Percentiles rank a stretch among this genome's conserved stretches.
Evolutionary conservation across 495 filamentous ascomycete genomes (phyloP).

Genomic region (Cryomyces minteri): DNA sequence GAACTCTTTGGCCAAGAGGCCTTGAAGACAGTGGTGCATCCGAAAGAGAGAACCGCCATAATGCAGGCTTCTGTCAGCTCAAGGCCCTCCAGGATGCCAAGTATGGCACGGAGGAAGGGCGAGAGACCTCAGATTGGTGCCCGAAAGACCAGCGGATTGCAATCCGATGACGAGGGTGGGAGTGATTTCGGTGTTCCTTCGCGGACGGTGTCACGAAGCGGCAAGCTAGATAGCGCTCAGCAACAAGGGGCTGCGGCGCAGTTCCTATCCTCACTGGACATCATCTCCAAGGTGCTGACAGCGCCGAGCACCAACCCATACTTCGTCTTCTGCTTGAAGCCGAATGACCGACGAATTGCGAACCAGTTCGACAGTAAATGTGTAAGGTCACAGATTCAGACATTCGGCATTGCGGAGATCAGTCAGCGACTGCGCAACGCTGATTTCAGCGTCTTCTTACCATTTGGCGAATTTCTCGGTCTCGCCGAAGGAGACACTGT

Average conservation of each 20-base stretch:
- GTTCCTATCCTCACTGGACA: constrained; percentile 76
- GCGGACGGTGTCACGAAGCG: constrained; percentile 12
- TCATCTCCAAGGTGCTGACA: constrained; percentile 67
- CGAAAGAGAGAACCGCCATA: constrained; percentile 73
- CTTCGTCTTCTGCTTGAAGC: constrained; percentile 93
- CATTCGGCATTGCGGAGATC: constrained; percentile 92
- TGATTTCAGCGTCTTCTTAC: constrained; percentile 89
- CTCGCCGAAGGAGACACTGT: constrained; percentile 65
- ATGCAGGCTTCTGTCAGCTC: constrained; percentile 95
- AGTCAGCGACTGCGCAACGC: constrained; percentile 80
- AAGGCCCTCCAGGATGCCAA: constrained; percentile 78
- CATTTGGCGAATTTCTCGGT: constrained; percentile 89
- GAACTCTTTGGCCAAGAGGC: constrained; percentile 89
- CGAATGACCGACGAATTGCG: constrained; percentile 90
- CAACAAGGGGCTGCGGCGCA: constrained; percentile 83
- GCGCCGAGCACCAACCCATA: constrained; percentile 75
- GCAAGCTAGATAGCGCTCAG: constrained; percentile 6
- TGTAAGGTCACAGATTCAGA: constrained; percentile 84
- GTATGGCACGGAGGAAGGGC: constrained; percentile 63
- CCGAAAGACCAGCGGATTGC: not conserved
- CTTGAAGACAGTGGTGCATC: constrained; percentile 74
- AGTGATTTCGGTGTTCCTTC: constrained; percentile 15
- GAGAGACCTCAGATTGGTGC: constrained; percentile 28
- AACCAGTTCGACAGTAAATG: constrained; percentile 99
- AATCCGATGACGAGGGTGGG: constrained; percentile 20